Conservation (phyloP, 2,329 filamentous ascomycete genomes). For the Pseudogymnoascus sp. region DNA sequence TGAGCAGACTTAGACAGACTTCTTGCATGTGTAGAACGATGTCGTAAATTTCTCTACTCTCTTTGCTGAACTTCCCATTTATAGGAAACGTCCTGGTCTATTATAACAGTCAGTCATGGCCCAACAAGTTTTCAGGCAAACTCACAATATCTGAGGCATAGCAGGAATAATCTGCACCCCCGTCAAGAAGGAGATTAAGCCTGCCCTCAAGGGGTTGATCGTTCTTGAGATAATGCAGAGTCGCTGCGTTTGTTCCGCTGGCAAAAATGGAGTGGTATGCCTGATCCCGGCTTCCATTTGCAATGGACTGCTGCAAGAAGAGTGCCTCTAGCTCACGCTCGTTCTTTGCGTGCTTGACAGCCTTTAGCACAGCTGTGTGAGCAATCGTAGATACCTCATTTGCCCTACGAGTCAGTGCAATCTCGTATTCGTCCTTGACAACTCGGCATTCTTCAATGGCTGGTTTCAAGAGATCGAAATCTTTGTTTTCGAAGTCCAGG, state of each 20-base stretch:
- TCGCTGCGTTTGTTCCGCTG: constrained; percentile 69
- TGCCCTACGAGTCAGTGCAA: constrained; percentile 63
- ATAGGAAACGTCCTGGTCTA: constrained; percentile 85
- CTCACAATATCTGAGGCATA: constrained; percentile 61
- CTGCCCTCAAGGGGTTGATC: constrained; percentile 60
- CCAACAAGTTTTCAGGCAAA: constrained; percentile 11
- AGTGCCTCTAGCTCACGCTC: constrained; percentile 77
- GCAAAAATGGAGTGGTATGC: constrained; percentile 85
- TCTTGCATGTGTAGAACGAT: constrained; percentile 83
- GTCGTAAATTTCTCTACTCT: constrained; percentile 68
- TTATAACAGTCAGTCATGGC: constrained; percentile 38
- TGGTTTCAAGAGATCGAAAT: constrained; percentile 45
- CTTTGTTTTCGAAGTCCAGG: constrained; percentile 56
- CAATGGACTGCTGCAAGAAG: constrained; percentile 69
- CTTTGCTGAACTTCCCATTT: constrained; percentile 57
- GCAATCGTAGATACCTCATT: constrained; percentile 62
- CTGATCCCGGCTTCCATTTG: constrained; percentile 69
- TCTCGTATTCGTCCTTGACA: constrained; percentile 66
- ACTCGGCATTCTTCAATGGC: constrained; percentile 63
- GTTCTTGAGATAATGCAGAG: constrained; percentile 81
- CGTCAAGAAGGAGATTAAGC: constrained; percentile 75
- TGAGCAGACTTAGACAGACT: constrained; percentile 63
- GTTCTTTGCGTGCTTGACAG: constrained; percentile 56
- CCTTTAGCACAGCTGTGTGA: constrained; percentile 53
- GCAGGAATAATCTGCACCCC: constrained; percentile 66